Evolutionary conservation across 2,329 filamentous ascomycete species (phyloP), one percentile per base, ranked within the genome.

Genomic region (Escovopsis weberi): DNA sequence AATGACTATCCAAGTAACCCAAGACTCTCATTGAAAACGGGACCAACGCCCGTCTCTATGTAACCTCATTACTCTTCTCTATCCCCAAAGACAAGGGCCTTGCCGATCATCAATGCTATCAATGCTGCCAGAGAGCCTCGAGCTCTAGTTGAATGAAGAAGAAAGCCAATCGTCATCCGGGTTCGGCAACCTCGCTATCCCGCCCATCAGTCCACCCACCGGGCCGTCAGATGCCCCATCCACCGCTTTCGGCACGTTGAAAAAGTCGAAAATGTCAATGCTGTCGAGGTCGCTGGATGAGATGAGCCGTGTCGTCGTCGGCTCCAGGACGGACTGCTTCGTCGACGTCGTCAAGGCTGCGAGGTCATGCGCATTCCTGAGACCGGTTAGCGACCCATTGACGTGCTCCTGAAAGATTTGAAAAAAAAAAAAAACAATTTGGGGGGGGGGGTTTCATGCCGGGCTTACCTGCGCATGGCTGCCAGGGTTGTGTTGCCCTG

Each of bases 241-340:
- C 1, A 53, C 43, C 1, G 61, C 44, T 15, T 60, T 61, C 11
- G 64, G 64, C 36, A 61, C 64, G 23, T 67, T 65, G 51, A 67
- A 67, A 44, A 67, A 67, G 47, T 66, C 64, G 37, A 67, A 67
- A 3, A 67, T 56, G 26, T 67, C 64, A 18, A 67, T 64, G 37
- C 59, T 62, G 45, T 67, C 65, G 2, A 67, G 53, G 43, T 67
- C 64, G 46, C 53, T 59, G 4, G 63, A 53, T 0, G 64, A 60
- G 4, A 61, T 59, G 2, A 56, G 50, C 36, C 63, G 62, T 0
- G 62, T 61, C 12, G 61, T 61, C 4, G 59, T 63, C 4, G 56
- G 58, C 26, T 66, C 62, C 0, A 64, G 33, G 3, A 60, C 60
- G 0, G 63, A 64, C 9, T 53, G 59, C 12, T 63, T 56, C 0